A percentile compares a stretch with the other conserved stretches of the same genome.
phyloP scores from a whole-genome alignment of 768 basidiomycete genomes.

The Amanita rimosa region DNA sequence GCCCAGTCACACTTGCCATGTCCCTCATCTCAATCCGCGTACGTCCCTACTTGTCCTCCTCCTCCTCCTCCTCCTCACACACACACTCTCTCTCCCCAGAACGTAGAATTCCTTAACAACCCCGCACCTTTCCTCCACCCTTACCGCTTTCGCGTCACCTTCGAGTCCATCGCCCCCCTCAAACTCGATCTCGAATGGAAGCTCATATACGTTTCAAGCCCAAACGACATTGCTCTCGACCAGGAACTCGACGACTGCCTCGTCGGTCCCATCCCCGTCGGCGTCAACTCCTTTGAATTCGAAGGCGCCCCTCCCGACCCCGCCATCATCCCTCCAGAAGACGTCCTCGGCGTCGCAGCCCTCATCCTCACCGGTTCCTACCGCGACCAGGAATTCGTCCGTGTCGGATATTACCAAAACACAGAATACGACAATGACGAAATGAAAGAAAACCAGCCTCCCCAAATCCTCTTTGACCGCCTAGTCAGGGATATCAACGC shows the following conservation, averaged over 20 bases:
- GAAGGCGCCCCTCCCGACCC: slow-evolving; percentile 80
- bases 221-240: slow-evolving; percentile 83
- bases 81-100: slow-evolving; percentile 24
- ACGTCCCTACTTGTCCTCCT: background rate
- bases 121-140: slow-evolving; percentile 85
- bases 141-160: slow-evolving; percentile 91
- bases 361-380: slow-evolving; percentile 96
- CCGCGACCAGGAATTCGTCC: slow-evolving; percentile 96
- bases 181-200: slow-evolving; percentile 98
- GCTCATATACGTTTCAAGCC: slow-evolving; percentile 93
- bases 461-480: slow-evolving; percentile 62
- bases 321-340: slow-evolving; percentile 73
- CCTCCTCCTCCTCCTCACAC: too few relatives aligned
- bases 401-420: slow-evolving; percentile 98
- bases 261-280: slow-evolving; percentile 94
- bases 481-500: slow-evolving; percentile 81
- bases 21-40: slow-evolving; percentile 65
- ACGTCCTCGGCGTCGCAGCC: slow-evolving; percentile 93
- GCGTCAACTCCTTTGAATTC: slow-evolving; percentile 96
- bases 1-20: slow-evolving; percentile 21
- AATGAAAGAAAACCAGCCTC: slow-evolving; percentile 66
- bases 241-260: slow-evolving; percentile 97
- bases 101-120: slow-evolving; percentile 88
- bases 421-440: slow-evolving; percentile 97
- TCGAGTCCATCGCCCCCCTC: slow-evolving; percentile 89